A percentile compares a stretch with the other conserved stretches of the same genome.
Evolutionary conservation across 2,329 filamentous ascomycete species (phyloP).

Genomic region (Clathrospora elynae): DNA sequence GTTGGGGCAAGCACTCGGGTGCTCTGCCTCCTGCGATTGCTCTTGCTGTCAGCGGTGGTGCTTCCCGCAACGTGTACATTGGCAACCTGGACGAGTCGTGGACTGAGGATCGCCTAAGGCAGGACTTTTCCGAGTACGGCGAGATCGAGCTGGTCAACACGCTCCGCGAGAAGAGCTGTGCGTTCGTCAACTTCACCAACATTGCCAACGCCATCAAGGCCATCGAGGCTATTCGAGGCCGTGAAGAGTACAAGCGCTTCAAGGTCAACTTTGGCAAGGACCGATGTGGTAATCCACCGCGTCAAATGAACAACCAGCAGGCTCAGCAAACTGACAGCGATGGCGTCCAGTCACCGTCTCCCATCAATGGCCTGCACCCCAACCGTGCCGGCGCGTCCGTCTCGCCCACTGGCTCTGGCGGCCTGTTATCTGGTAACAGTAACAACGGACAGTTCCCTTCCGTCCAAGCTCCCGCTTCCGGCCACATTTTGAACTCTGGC

Average conservation of each 20-base stretch:
- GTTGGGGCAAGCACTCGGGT: constrained; percentile 98
- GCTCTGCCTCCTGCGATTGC: constrained; percentile 95
- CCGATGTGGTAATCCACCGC: constrained; percentile 92
- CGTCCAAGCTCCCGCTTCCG: constrained; percentile 67
- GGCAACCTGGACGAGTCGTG: constrained; percentile 97
- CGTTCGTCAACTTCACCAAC: constrained; percentile 99
- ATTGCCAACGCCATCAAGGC: constrained; percentile 99
- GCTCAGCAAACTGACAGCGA: constrained; percentile 70
- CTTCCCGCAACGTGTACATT: constrained; percentile 97
- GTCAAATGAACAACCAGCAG: constrained; percentile 72
- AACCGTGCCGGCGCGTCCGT: constrained; percentile 61
- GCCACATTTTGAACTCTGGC: constrained; percentile 76
- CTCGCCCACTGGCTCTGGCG: constrained; percentile 63
- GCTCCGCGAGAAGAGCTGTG: constrained; percentile 96
- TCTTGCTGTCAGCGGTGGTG: constrained; percentile 91
- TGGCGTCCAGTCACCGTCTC: constrained; percentile 61
- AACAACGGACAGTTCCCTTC: constrained; percentile 64
- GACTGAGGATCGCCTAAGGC: constrained; percentile 92
- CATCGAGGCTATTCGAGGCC: constrained; percentile 91
- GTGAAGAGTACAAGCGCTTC: constrained; percentile 96
- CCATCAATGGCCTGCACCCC: constrained; percentile 63
- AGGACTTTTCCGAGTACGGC: constrained; percentile 96
- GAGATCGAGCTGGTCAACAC: constrained; percentile 98
- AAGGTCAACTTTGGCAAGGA: constrained; percentile 99
- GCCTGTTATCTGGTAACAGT: constrained; percentile 60